phyloP scores from a whole-genome alignment of 2,329 filamentous ascomycete genomes.

The Scedosporium aurantiacum region DNA sequence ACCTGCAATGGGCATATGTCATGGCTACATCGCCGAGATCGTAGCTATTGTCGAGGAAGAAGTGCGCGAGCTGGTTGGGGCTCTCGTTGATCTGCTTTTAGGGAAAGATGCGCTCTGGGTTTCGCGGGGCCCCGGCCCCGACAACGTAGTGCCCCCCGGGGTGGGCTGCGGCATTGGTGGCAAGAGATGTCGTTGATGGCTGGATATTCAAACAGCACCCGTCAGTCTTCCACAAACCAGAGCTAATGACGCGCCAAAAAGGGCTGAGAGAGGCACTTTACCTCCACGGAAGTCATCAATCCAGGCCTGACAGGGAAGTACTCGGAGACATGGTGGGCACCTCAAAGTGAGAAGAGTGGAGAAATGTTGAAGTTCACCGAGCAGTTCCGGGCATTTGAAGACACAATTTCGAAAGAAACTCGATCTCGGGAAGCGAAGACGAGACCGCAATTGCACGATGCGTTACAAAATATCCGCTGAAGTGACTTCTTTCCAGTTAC shows the following conservation, averaged over 20 bases:
- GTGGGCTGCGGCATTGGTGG: constrained; percentile 51
- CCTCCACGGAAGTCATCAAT: constrained; percentile 49
- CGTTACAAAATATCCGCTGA: not conserved
- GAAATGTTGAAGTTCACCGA: not conserved
- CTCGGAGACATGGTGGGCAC: constrained; percentile 6
- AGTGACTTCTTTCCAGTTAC: not conserved
- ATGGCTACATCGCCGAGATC: constrained; percentile 80
- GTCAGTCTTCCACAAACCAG: not conserved
- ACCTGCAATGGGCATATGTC: constrained; percentile 72
- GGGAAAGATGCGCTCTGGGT: constrained; percentile 57
- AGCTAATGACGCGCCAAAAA: not conserved
- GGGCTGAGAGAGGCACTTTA: not conserved
- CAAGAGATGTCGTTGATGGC: constrained; percentile 63
- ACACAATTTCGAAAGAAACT: not conserved
- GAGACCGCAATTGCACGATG: not conserved
- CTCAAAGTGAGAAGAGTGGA: not conserved
- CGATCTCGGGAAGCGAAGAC: not conserved
- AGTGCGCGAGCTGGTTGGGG: constrained; percentile 68
- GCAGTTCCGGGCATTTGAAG: not conserved
- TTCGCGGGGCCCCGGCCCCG: constrained; percentile 32
- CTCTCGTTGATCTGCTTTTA: constrained; percentile 82
- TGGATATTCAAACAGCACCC: constrained; percentile 5
- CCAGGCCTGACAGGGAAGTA: constrained; percentile 44
- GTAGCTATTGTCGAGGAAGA: constrained; percentile 63
- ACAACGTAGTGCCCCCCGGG: constrained; percentile 47